Percentiles rank a stretch among this genome's conserved stretches.
phyloP scores from a whole-genome alignment of 2,329 filamentous ascomycete species.

The Macrophomina tecta region DNA sequence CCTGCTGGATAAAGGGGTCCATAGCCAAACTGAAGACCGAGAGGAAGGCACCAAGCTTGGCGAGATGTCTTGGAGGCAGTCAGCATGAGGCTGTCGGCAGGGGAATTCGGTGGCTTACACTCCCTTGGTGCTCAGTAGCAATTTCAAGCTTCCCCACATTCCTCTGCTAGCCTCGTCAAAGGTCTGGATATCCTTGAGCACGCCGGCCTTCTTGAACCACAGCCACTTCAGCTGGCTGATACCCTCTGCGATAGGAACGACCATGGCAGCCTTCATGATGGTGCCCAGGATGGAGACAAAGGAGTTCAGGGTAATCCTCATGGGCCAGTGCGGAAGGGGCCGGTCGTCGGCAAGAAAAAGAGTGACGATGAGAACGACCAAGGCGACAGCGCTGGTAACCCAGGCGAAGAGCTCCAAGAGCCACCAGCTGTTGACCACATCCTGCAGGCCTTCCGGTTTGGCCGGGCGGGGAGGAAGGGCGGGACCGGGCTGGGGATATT shows the following conservation, averaged over 20 bases:
- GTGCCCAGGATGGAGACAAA: slow-evolving; percentile 44
- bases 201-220: slow-evolving; percentile 33
- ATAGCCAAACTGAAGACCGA: slow-evolving; percentile 27
- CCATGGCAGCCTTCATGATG: slow-evolving; percentile 39
- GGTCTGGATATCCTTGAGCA: slow-evolving; percentile 24
- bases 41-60: slow-evolving; percentile 28
- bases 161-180: slow-evolving; percentile 27
- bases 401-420: slow-evolving; percentile 20
- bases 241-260: slow-evolving; percentile 41
- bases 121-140: slow-evolving; percentile 14
- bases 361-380: slow-evolving; percentile 27
- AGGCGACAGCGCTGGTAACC: slow-evolving; percentile 29
- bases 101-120: not conserved
- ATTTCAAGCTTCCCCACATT: slow-evolving; percentile 10
- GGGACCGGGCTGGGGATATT: not conserved
- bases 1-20: slow-evolving; percentile 31
- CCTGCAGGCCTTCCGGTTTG: not conserved
- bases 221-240: slow-evolving; percentile 48
- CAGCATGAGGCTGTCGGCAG: not conserved
- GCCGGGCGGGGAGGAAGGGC: not conserved
- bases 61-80: slow-evolving; percentile 4
- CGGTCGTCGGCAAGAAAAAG: slow-evolving; percentile 26
- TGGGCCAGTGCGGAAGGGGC: slow-evolving; percentile 30
- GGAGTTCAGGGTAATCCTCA: slow-evolving; percentile 38
- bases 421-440: slow-evolving; percentile 22